phyloP scores from a whole-genome alignment of 2,329 filamentous ascomycete species.

The Botrytis squamosa region DNA sequence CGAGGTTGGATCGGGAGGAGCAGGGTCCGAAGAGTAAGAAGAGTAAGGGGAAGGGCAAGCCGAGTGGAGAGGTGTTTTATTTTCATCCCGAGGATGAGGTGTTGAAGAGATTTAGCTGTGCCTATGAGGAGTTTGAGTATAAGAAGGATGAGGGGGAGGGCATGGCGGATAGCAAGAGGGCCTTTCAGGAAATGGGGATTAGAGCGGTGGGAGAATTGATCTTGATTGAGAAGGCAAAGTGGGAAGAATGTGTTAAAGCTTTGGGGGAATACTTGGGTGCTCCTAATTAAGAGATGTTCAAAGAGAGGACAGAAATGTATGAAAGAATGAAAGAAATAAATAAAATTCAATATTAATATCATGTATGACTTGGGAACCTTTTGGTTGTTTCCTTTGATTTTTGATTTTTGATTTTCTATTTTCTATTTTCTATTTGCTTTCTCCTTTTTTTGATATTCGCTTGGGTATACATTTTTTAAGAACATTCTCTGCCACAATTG shows the following conservation, averaged over 20 bases:
- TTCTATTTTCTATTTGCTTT: background rate
- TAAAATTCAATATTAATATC: conserved; percentile 22
- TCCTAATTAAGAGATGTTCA: conserved; percentile 33
- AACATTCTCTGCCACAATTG: background rate
- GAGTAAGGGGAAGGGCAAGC: conserved; percentile 60
- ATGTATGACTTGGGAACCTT: background rate
- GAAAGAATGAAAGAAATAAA: conserved; percentile 1
- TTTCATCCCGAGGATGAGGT: conserved; percentile 97
- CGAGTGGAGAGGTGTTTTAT: conserved; percentile 66
- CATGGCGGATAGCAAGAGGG: conserved; percentile 84
- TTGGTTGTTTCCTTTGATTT: background rate
- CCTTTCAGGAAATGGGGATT: conserved; percentile 91
- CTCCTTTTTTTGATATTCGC: too few species aligned
- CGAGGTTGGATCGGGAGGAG: conserved; percentile 69
- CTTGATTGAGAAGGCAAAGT: conserved; percentile 77
- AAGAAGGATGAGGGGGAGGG: conserved; percentile 75
- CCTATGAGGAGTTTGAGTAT: conserved; percentile 70
- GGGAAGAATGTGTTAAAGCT: conserved; percentile 72
- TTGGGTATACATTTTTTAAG: background rate
- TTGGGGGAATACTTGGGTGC: conserved; percentile 71
- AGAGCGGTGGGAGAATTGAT: conserved; percentile 82
- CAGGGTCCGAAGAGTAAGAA: conserved; percentile 54
- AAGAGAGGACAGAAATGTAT: background rate
- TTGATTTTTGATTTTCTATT: too few species aligned
- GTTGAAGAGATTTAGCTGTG: conserved; percentile 71